A percentile compares a stretch with the other conserved stretches of the same genome.
phyloP scores from a whole-genome alignment of 2,329 filamentous ascomycete genomes.

The Sphaerulina musiva region DNA sequence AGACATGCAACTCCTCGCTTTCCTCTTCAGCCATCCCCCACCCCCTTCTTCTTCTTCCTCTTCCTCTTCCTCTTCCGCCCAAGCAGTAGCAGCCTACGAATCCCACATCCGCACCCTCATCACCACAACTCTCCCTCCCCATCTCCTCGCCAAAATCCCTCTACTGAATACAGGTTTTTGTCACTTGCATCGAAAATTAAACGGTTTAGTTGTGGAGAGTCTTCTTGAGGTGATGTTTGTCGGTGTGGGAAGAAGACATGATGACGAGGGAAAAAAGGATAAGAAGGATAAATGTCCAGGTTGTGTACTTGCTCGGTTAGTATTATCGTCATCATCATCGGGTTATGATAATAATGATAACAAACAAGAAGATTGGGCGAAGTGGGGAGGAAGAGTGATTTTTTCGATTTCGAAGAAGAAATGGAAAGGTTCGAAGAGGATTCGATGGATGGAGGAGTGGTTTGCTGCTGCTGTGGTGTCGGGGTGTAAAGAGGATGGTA shows the following conservation, averaged over 20 bases:
- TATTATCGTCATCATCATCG: constrained; percentile 14
- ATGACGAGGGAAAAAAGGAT: background rate
- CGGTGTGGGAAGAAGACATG: too few relatives aligned
- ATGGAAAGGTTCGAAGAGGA: constrained; percentile 26
- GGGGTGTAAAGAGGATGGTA: background rate
- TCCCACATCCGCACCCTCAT: too few relatives aligned
- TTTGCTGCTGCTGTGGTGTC: constrained; percentile 9
- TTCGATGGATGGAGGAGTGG: constrained; percentile 22
- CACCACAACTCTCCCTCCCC: constrained; percentile 14
- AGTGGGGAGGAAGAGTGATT: constrained; percentile 23
- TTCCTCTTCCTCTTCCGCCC: background rate
- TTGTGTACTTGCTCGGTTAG: too few relatives aligned
- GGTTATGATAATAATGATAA: constrained; percentile 13
- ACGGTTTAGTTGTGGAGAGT: constrained; percentile 18
- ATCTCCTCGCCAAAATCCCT: constrained; percentile 18
- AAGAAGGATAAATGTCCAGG: background rate
- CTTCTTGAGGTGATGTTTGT: constrained; percentile 4
- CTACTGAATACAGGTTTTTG: constrained; percentile 20
- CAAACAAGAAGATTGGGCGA: constrained; percentile 15
- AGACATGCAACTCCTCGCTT: constrained; percentile 19
- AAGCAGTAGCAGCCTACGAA: background rate
- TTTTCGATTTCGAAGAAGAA: constrained; percentile 19
- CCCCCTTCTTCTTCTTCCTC: background rate
- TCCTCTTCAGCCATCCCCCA: constrained; percentile 15
- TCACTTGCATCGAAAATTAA: constrained; percentile 21